Base-by-base conservation (phyloP, 129 eudicot genomes). In the Pulicaria dysenterica region DNA sequence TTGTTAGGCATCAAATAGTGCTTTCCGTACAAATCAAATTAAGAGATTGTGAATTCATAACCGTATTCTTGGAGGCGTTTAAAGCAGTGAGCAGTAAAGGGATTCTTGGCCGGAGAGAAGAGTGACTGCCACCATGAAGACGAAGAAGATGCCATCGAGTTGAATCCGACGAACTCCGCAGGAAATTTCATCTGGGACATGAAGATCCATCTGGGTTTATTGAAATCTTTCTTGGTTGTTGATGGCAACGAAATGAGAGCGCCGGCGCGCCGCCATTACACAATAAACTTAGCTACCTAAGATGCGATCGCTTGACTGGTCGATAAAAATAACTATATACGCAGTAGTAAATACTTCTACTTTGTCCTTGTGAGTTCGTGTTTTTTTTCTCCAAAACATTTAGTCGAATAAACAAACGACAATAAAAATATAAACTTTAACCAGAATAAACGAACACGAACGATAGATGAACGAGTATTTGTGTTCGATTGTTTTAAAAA, bases 61-160 rank as follows among this genome's bases (percentile, higher is more conserved):
- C 89, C 87, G 78, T 76, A 82, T 56, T 69, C 75, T 63, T 73
- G 84, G 86, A 87, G 81, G 82, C 86, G 84, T 49, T 74, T 78
- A 47, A 83, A 69, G 42, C 74, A 68, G 63, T 56, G 77, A 49
- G 50, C 34, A 58, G 83, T 61, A 3, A 70, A 55, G 54, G 78
- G 45, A 14, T 36, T 60, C 11, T 42, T 79, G 71, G 79, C n/a
- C 17, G 89, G 87, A 77, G 89, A 73, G 72, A 84, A 36, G 41
- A 87, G 53, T 4, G 89, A 77, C 9, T 73, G 81, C 72, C 83
- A 58, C 93, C 93, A 87, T 6, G 86, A 83, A 34, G 84, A 58
- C 12, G 88, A 68, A 61, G 81, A 77, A 17, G 82, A 70, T 24
- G 67, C 72, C 82, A 70, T 78, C 15, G 75, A 37, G 7, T 76